Conservation (phyloP, 176 grass and related monocot species). For the Elymus sibiricus region DNA sequence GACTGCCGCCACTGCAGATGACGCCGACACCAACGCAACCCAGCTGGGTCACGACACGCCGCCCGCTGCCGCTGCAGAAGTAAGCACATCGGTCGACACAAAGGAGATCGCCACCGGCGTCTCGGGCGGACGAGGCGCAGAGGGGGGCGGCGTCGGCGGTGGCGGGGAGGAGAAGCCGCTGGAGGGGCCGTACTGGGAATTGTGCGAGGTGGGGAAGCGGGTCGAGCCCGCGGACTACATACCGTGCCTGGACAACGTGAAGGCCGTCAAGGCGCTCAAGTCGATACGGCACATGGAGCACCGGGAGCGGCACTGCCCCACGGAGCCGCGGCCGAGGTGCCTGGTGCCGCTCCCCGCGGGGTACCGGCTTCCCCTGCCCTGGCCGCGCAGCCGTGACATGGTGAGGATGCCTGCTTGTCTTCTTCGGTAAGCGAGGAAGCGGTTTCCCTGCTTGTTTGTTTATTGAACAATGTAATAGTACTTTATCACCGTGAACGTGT, state of each 20-base stretch:
- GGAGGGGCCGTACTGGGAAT: constrained; percentile 45
- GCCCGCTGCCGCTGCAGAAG: background rate
- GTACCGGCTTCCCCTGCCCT: constrained; percentile 61
- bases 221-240: constrained; percentile 73
- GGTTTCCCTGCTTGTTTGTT: constrained; percentile 9
- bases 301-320: constrained; percentile 86
- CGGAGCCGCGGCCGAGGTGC: constrained; percentile 47
- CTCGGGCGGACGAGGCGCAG: background rate
- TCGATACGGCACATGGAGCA: constrained; percentile 86
- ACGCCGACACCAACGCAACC: background rate
- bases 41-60: background rate
- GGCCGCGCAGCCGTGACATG: constrained; percentile 98
- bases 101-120: background rate
- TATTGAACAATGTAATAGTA: background rate
- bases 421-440: constrained; percentile 49
- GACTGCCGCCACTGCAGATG: background rate
- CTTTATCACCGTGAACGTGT: background rate
- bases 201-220: constrained; percentile 60
- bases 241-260: constrained; percentile 84
- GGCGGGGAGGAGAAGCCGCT: constrained; percentile 27
- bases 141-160: background rate
- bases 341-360: constrained; percentile 62
- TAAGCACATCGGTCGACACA: background rate
- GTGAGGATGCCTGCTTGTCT: constrained; percentile 62
- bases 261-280: constrained; percentile 66